Evolutionary conservation across 176 grass and related monocot species (phyloP).

Genomic region (Triticum aestivum): DNA sequence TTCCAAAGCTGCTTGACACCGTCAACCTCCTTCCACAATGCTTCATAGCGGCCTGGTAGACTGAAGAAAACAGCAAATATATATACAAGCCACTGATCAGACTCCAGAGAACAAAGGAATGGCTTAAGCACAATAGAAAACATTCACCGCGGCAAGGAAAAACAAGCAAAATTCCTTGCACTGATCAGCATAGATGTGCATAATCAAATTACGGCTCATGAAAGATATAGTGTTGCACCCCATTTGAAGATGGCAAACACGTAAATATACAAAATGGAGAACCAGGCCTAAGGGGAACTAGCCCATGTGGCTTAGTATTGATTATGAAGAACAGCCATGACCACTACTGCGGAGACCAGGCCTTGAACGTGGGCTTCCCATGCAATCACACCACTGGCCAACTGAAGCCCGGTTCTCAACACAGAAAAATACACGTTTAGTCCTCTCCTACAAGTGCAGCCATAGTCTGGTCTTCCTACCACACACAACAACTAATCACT

Average conservation of each 20-base stretch:
- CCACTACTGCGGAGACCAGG: not conserved
- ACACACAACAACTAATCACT: not conserved
- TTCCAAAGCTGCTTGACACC: constrained; percentile 73
- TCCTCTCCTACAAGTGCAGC: not conserved
- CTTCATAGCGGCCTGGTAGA: constrained; percentile 75
- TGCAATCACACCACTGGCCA: not conserved
- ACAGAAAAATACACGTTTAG: not conserved
- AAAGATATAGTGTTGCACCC: not conserved
- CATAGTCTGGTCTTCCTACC: not conserved
- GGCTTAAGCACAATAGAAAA: not conserved
- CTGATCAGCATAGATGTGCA: not conserved
- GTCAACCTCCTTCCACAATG: constrained; percentile 89
- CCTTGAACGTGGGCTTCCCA: not conserved
- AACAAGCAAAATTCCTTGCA: not conserved
- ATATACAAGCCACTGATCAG: constrained; percentile 25
- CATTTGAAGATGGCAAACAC: not conserved
- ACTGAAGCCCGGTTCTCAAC: not conserved
- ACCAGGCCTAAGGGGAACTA: not conserved
- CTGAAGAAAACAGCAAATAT: constrained; percentile 43
- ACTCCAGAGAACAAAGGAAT: not conserved
- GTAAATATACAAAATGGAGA: not conserved
- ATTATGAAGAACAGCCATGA: not conserved
- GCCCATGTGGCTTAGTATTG: not conserved
- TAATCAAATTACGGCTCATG: not conserved
- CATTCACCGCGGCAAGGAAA: not conserved